Base-by-base conservation (phyloP, 2,329 filamentous ascomycete species). In the Neoarthrinium moseri region DNA sequence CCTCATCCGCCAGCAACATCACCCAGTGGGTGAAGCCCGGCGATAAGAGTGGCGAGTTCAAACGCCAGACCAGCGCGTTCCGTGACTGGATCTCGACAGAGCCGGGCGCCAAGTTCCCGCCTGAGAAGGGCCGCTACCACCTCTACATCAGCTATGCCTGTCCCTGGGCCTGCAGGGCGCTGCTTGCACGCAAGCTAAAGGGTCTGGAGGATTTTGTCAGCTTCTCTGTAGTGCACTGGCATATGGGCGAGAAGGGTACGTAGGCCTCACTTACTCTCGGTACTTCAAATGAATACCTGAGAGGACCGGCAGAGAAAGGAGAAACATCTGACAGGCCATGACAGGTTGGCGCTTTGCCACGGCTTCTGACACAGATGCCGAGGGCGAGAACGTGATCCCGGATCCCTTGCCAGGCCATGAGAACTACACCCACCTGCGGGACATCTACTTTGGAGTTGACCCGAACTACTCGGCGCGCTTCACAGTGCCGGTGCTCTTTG, bases 131-230 rank as follows among this genome's bases (percentile, higher is more conserved):
- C 43, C 80, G 94, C 46, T 99, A 99, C 66, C 94, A 99, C 70
- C 82, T 99, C 57, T 99, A 92, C 64, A 86, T 96, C 55, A 92
- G 87, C 59, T 96, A 95, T 68, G 91, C 91, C 6, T 96, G 91
- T 68, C 91, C 91, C 4, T 96, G 91, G 91, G 91, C 92, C 5
- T 89, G 90, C 61, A 85, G 94, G 34, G 86, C 90, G 0, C 75
- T 97, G 54, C 96, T 97, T 56, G 87, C 88, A 3, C 81, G 92
- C 48, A 86, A 90, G 65, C 78, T 99, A 59, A 99, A 97, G 73
- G 94, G 92, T 0, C 77, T 99, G 1, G 88, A 97, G 58, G 86
- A 95, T 46, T 78, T 94, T 54, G 84, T 99, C 55, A 77, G 78
- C 17, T 81, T 75, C 55, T 94, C 89, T 0, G 83, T 81, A n/a